Conservation (phyloP, 73 alveolate genomes). For the Symbiodinium natans region DNA sequence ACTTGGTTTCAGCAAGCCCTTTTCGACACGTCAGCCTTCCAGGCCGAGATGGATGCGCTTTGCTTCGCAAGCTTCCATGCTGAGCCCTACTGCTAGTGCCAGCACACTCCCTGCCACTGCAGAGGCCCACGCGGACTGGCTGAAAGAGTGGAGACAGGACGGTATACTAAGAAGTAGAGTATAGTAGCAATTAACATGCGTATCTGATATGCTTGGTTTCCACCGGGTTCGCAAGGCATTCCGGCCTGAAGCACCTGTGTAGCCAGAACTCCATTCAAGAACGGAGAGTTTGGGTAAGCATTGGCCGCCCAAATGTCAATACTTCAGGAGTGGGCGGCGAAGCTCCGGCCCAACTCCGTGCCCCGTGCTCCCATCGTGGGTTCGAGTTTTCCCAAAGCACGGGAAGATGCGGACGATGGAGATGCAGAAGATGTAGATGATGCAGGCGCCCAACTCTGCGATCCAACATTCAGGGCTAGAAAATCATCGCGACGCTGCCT, state of each 20-base stretch:
- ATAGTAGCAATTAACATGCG: too few species aligned
- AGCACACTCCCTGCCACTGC: background rate
- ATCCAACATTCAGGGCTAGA: too few species aligned
- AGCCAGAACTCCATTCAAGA: too few species aligned
- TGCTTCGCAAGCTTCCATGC: background rate
- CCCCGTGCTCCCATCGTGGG: background rate
- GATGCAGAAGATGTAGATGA: background rate
- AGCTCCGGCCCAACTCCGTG: background rate
- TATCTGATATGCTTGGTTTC: too few species aligned
- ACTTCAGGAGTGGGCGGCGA: background rate
- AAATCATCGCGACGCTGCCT: too few species aligned
- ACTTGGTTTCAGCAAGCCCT: background rate
- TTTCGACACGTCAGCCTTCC: slow-evolving; percentile 12
- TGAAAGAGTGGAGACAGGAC: slow-evolving; percentile 22
- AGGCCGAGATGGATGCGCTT: background rate
- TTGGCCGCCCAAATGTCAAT: too few species aligned
- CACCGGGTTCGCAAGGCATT: too few species aligned
- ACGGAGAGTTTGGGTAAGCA: too few species aligned
- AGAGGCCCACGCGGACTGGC: background rate
- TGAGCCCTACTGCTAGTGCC: too few species aligned
- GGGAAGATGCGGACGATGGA: background rate
- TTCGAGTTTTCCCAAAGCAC: background rate
- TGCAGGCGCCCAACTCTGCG: too few species aligned
- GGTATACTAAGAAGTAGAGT: too few species aligned
- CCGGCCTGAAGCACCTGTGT: too few species aligned